Evolutionary conservation across 2,329 filamentous ascomycete genomes (phyloP), one percentile per base, ranked within the genome.

Genomic region (Fusarium chaquense): DNA sequence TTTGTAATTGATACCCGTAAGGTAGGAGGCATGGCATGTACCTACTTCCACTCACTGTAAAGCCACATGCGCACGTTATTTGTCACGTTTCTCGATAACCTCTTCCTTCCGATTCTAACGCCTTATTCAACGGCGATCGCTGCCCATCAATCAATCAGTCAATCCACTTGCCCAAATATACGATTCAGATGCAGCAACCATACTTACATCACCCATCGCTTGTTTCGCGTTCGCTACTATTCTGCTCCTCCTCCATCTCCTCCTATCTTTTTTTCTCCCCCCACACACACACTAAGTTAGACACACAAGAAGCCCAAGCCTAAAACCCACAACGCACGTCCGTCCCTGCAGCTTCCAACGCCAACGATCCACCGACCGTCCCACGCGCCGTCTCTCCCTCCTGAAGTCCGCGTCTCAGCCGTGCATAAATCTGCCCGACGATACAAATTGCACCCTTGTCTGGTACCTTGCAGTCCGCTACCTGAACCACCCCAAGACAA

Each of bases 351-450:
- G 59, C 64, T 57, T 69, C 55, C 53, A 62, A 56, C 69, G 62
- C 66, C 71, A 70, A 62, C 69, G 65, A 70, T 70, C 73, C 73
- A 73, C 73, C 65, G 69, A 75, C 71, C 73, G 73, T 74, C 73
- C 73, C 73, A 75, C 69, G 69, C 73, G 71, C 71, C 73, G 67
- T 72, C 69, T 72, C 70, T 72, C 57, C 66, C 73, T 75, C 73
- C 73, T 75, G 73, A 75, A 74, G 70, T 75, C 70, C 69, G 73
- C 73, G 73, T 75, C 73, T 75, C 73, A 75, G 73, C 73, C 73
- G 71, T 75, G 73, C 73, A 75, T 75, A 75, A 73, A 73, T 61
- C 71, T 67, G 62, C 54, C 68, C 65, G 59, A 64, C 46, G 60
- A 69, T 57, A 69, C 64, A 65, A 45, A 53, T 62, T 35, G 47